These are phyloP conservation scores for Mortierella hygrophila DNA, from an alignment of 192 early-diverging fungal species.

Conservation along the genomic window DNA sequence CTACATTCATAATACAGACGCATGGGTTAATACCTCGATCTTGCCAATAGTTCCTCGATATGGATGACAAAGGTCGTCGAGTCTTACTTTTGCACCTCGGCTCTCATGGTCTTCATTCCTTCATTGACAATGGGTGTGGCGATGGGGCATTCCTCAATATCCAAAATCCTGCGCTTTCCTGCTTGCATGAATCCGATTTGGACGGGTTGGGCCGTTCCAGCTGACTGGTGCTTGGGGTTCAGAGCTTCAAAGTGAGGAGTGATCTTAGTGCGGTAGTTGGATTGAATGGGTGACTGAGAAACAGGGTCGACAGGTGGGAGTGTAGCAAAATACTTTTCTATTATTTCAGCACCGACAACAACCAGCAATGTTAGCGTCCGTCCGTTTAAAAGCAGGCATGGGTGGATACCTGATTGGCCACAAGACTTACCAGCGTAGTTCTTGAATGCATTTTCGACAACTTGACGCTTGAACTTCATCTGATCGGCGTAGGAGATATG, in stretches of 20 bases:
- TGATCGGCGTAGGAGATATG: slow-evolving; percentile 71
- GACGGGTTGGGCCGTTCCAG: slow-evolving; percentile 34
- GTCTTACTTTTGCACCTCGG: slow-evolving; percentile 56
- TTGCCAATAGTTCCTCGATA: not conserved
- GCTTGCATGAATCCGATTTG: slow-evolving; percentile 69
- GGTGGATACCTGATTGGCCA: not conserved
- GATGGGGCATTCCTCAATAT: slow-evolving; percentile 76
- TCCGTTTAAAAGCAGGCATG: not conserved
- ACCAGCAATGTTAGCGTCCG: not conserved
- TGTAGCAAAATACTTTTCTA: slow-evolving; percentile 58
- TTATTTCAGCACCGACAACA: not conserved
- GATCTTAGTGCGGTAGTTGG: slow-evolving; percentile 76
- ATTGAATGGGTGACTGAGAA: slow-evolving; percentile 64
- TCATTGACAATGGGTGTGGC: slow-evolving; percentile 71
- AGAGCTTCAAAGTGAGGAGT: slow-evolving; percentile 73
- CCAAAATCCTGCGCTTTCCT: slow-evolving; percentile 71
- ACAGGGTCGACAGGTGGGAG: slow-evolving; percentile 59
- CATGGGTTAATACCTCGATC: not conserved
- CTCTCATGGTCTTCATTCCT: slow-evolving; percentile 61
- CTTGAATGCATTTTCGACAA: slow-evolving; percentile 66
- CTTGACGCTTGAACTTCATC: slow-evolving; percentile 67
- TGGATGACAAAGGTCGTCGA: too few species aligned
- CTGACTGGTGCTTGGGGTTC: slow-evolving; percentile 57
- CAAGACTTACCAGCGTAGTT: slow-evolving; percentile 40
- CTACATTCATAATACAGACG: slow-evolving; percentile 16